Conservation (phyloP, 495 filamentous ascomycete species). For the Xeromyces bisporus region DNA sequence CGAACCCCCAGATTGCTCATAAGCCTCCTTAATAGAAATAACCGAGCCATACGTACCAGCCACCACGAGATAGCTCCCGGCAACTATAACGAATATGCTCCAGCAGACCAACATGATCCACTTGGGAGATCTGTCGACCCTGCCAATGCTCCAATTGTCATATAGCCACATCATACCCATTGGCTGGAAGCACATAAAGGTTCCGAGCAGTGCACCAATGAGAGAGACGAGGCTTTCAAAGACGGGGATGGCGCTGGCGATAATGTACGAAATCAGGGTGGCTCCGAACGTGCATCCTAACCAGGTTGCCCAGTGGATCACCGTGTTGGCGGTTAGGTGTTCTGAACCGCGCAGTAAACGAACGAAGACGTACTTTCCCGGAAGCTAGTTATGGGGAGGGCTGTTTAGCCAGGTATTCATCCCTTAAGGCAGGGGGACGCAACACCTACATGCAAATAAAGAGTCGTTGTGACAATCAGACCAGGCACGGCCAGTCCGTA, state of each 20-base stretch:
- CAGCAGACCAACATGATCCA: constrained; percentile 17
- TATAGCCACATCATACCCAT: constrained; percentile 32
- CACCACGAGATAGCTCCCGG: constrained; percentile 33
- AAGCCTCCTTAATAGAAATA: constrained; percentile 35
- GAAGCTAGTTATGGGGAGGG: constrained; percentile 25
- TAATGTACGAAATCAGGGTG: constrained; percentile 45
- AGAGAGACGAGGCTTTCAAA: constrained; percentile 46
- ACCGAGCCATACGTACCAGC: constrained; percentile 42
- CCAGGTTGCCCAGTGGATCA: constrained; percentile 42
- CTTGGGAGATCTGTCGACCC: constrained; percentile 6
- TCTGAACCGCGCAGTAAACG: constrained; percentile 37
- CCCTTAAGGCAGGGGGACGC: constrained; percentile 37
- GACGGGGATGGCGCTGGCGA: constrained; percentile 54
- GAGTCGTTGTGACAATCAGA: constrained; percentile 15
- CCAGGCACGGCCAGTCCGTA: constrained; percentile 59
- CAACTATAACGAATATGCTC: constrained; percentile 12
- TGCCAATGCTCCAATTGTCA: constrained; percentile 31
- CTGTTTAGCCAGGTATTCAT: too few relatives aligned
- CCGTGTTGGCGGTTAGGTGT: constrained; percentile 38
- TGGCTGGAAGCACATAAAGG: constrained; percentile 25
- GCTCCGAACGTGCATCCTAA: constrained; percentile 35
- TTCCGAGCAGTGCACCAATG: constrained; percentile 41
- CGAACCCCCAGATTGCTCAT: constrained; percentile 13
- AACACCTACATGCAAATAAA: constrained; percentile 21
- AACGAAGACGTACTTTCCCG: constrained; percentile 42